Evolutionary conservation across 345 rosid genomes (phyloP), one percentile per base, ranked within the genome.

Genomic region (Erodium maritimum): DNA sequence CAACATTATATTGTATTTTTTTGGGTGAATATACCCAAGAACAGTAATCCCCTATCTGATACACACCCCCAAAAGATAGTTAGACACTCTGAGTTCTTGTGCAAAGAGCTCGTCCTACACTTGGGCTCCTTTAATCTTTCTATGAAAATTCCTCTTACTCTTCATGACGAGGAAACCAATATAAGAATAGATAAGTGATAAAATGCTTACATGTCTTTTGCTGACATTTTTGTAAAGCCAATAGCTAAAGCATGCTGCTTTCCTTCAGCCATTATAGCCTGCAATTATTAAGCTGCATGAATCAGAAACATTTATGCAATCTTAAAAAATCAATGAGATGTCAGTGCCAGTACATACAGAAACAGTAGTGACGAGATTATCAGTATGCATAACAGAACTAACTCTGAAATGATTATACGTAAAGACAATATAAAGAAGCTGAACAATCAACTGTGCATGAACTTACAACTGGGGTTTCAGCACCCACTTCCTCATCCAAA

Each of bases 241-340:
- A 94, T 94, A 9, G 99, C 97, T 54, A 94, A 88, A 50, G 97
- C 93, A 77, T 87, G 95, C 53, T 90, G 95, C 79, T 94, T 94
- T 70, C 99, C 99, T 76, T 90, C 99, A 60, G 97, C 99, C 88
- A 87, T 84, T 65, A 94, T 86, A 21, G 95, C 99, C 99, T 94
- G 76, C 61, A 33, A 66, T 42, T 68, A 34, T 17, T 48, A 52
- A 52, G 17, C 61, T 63, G 64, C 24, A 50, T 45, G 58, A 21
- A 60, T 66, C 57, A 77, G 46, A 1, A 22, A 65, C n/a, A 55
- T 5, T 52, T 29, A 29, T 11, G 4, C 9, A 11, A 29, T 29
- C 37, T 5, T 29, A 29, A 29, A 29, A 5, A 29, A 5, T 29
- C 37, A 19, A 16, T 9, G 25, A 14, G 17, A 19, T 25, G 34